Evolutionary conservation across 352 stramenopile species (phyloP).

Genomic region (Poterioochromonas sp.): DNA sequence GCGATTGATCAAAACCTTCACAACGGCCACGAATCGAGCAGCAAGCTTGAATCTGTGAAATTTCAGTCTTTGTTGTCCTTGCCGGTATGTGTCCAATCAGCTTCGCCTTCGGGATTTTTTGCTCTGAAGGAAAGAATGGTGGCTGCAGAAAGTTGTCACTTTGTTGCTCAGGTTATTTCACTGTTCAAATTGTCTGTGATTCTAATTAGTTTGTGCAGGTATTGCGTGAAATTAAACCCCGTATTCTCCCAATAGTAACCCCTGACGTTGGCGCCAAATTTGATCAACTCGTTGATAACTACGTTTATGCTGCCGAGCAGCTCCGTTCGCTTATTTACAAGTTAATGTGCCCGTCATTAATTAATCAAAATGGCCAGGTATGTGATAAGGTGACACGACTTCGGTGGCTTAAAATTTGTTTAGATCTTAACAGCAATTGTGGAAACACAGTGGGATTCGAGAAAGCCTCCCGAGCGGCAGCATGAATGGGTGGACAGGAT

Average conservation of each 20-base stretch:
- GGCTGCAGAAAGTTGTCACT: conserved; percentile 42
- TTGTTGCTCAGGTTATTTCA: conserved; percentile 36
- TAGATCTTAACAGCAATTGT: conserved; percentile 7
- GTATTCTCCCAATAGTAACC: neutral
- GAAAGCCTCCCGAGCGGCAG: conserved; percentile 19
- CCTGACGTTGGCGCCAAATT: neutral
- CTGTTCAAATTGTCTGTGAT: neutral
- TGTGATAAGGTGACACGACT: neutral
- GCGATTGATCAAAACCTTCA: neutral
- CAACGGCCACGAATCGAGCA: neutral
- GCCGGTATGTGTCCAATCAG: neutral
- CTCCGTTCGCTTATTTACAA: neutral
- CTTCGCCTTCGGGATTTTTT: neutral
- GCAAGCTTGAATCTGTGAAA: neutral
- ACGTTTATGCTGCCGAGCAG: neutral
- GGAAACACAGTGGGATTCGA: conserved; percentile 31
- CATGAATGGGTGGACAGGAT: conserved; percentile 38
- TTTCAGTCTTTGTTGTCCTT: neutral
- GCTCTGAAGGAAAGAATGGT: conserved; percentile 28
- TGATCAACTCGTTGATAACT: neutral
- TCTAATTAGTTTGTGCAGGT: neutral
- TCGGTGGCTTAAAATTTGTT: neutral
- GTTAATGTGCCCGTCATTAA: neutral
- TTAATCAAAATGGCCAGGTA: neutral
- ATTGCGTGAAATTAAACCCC: neutral